These are phyloP conservation scores for Scutellaria baicalensis DNA, from an alignment of 257 asterid genomes.

Conservation along the genomic window DNA sequence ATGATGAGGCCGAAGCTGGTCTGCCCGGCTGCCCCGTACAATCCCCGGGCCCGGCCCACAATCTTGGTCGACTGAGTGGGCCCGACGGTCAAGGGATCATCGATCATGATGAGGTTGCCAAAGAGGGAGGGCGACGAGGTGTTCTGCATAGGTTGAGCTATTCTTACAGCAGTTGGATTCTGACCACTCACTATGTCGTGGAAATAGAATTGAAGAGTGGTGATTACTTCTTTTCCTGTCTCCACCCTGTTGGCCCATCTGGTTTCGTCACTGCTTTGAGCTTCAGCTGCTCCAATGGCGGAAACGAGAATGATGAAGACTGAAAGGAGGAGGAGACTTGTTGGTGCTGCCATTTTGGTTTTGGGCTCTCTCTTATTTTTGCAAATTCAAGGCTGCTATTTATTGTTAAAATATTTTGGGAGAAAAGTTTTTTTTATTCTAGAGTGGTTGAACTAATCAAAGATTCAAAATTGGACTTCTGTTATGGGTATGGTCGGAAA, in stretches of 20 bases:
- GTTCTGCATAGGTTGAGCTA: slow-evolving; percentile 37
- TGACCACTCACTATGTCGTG: slow-evolving; percentile 64
- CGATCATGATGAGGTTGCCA: slow-evolving; percentile 52
- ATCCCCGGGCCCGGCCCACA: slow-evolving; percentile 75
- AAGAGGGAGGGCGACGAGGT: slow-evolving; percentile 29
- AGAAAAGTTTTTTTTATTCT: not conserved
- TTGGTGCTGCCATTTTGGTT: slow-evolving; percentile 17
- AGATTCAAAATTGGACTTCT: not conserved
- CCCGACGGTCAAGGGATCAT: slow-evolving; percentile 59
- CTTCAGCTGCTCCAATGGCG: not conserved
- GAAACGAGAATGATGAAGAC: not conserved
- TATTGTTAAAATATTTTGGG: not conserved
- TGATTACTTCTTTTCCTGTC: slow-evolving; percentile 38
- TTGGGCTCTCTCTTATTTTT: not conserved
- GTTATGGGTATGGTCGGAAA: slow-evolving; percentile 7
- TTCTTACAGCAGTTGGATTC: slow-evolving; percentile 42
- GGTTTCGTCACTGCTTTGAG: slow-evolving; percentile 15
- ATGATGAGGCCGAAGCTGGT: slow-evolving; percentile 51
- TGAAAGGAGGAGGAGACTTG: not conserved
- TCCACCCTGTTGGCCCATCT: slow-evolving; percentile 49
- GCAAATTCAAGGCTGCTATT: not conserved
- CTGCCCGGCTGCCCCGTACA: slow-evolving; percentile 64
- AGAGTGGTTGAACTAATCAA: slow-evolving; percentile 16
- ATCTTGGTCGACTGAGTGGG: slow-evolving; percentile 45
- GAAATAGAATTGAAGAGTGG: slow-evolving; percentile 69